Evolutionary conservation across 345 rosid species (phyloP), one percentile per base, ranked within the genome.

Genomic region (Aurinia saxatilis): DNA sequence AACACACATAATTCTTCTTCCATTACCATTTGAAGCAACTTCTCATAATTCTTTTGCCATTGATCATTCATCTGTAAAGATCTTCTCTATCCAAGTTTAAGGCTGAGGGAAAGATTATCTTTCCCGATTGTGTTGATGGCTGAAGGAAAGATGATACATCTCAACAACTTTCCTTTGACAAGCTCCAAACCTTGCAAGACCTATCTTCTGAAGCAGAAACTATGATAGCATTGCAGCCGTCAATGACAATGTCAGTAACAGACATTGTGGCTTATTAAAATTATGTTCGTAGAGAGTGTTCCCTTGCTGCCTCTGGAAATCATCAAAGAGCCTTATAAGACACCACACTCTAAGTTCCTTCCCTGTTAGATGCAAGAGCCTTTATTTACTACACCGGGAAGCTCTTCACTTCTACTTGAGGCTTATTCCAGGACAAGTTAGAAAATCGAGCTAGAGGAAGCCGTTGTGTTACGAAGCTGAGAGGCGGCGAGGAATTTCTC

Each of bases 131-230:
- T 80, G 79, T 87, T 86, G 63, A 93, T 87, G 51, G 75, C 66
- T 50, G 96, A 79, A 63, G 90, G 88, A 75, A 90, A 87, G 21
- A 78, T 51, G 42, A 93, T 54, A 60, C 70, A 87, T 81, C 81
- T 80, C 76, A 85, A 63, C 50, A 85, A 54, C 25, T 37, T 68
- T 13, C 95, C 55, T 59, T 78, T 5, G 91, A 84, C 77, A 90
- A 50, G 78, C 99, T 84, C 97, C 95, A 87, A 7, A 82, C 91
- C 90, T 92, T 92, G 75, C 97, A 92, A 1, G 91, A 85, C 58
- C 82, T 66, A 58, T 87, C 97, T 73, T 80, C 87, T 5, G 98
- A 92, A 64, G 98, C 85, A 14, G 98, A 82, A 50, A 87, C 73
- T n/a, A 87, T 73, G 63, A 79, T 51, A 14, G 93, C 85, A 80